These are phyloP conservation scores for Mycena leptocephala DNA, from an alignment of 768 basidiomycete species.

Conservation along the genomic window DNA sequence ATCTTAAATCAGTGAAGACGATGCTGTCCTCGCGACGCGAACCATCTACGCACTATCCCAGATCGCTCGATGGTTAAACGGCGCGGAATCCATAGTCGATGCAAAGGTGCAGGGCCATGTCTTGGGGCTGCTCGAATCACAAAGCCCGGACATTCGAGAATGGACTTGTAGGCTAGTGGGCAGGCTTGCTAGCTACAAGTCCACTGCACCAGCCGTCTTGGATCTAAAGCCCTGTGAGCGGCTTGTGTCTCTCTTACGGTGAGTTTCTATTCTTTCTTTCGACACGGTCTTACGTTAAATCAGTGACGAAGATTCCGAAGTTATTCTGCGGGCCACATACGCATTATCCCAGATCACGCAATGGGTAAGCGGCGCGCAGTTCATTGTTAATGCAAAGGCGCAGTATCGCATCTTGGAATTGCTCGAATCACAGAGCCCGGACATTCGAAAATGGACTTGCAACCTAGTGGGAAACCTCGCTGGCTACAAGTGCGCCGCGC, in stretches of 20 bases:
- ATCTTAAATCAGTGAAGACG: no score
- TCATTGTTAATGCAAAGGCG: background rate
- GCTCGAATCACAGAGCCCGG: background rate
- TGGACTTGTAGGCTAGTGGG: no score
- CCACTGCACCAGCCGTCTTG: background rate
- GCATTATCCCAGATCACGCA: background rate
- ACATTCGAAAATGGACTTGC: background rate
- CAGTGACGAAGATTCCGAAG: background rate
- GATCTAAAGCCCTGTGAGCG: background rate
- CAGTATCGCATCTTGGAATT: background rate
- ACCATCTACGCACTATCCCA: no score
- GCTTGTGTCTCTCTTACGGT: background rate
- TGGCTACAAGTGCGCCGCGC: background rate
- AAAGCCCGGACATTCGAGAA: no score
- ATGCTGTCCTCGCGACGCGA: no score
- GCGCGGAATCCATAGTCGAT: no score
- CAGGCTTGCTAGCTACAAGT: background rate
- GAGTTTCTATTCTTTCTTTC: background rate
- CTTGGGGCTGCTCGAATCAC: no score
- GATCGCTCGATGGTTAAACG: no score
- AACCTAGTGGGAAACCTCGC: conserved; percentile 21
- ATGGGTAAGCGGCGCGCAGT: background rate
- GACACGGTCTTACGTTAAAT: background rate
- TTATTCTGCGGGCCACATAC: background rate
- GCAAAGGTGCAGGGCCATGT: no score